Base-by-base conservation (phyloP, 176 grass and related monocot species). In the Guadua angustifolia region DNA sequence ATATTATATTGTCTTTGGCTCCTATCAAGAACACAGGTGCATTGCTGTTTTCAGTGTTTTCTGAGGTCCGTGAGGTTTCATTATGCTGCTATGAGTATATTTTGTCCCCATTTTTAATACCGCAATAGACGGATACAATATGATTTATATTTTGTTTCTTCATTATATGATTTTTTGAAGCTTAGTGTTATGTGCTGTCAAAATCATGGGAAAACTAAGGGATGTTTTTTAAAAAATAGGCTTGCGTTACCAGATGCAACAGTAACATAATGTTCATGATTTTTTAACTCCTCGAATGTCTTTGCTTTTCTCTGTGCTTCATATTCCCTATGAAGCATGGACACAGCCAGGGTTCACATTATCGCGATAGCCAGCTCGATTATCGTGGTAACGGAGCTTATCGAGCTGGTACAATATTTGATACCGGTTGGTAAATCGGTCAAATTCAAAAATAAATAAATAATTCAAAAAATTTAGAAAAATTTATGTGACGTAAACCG, bases 191-290 rank as follows among this genome's bases (percentile, higher is more conserved):
- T 81, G 66, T 74, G 9, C n/a, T 74, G 7, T 64, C 1, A 19
- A 81, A 63, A 39, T 46, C 14, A 56, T 57, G 55, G 29, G 68
- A 35, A 79, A 71, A 64, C 25, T 75, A 82, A 16, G 42, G 22
- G 35, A n/a, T 56, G 19, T 26, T 19, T 21, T 50, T 15, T 16
- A 26, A 71, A 62, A 52, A 44, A 18, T 36, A 66, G 5, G 11
- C 33, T 73, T 84, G n/a, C 6, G 29, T 56, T 84, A 62, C 65
- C 10, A 64, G 15, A 74, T 81, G 62, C 47, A 74, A 56, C 42
- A 10, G 0, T 1, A 33, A 58, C 44, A 10, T 42, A 36, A 69
- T 71, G 26, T 26, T 53, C 88, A 66, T 50, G 38, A 71, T 44
- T 77, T 62, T 47, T 78, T 43, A 69, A 57, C 64, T 29, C 64